Conservation (phyloP, 2,329 filamentous ascomycete genomes). For the Beauveria sp. region DNA sequence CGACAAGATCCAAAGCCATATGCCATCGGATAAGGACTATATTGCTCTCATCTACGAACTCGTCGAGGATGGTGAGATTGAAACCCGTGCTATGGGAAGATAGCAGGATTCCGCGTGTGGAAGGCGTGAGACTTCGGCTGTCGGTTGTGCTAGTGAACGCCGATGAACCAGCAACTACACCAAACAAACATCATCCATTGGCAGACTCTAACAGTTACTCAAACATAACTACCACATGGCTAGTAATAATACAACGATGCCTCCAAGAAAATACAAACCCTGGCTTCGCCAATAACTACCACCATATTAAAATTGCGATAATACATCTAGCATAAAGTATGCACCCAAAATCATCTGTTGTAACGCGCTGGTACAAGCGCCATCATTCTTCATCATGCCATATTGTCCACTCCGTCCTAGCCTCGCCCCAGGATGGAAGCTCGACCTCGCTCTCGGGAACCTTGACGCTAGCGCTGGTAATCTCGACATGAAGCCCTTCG, state of each 20-base stretch:
- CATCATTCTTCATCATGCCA: constrained; percentile 6
- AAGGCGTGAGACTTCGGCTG: no score
- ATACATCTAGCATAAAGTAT: constrained; percentile 6
- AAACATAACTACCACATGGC: constrained; percentile 11
- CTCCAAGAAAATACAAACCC: constrained; percentile 9
- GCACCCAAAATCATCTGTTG: constrained; percentile 7
- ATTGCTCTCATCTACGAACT: no score
- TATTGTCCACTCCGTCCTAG: background rate
- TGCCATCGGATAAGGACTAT: no score
- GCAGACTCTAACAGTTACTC: constrained; percentile 5
- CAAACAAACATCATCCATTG: constrained; percentile 4
- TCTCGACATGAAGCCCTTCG: constrained; percentile 22
- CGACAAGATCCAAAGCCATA: no score
- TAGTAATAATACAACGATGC: constrained; percentile 7
- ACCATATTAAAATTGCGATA: constrained; percentile 10
- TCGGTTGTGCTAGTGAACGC: background rate
- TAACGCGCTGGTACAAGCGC: background rate
- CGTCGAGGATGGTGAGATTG: no score
- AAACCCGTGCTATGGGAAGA: no score
- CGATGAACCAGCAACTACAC: background rate
- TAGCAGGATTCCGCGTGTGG: no score
- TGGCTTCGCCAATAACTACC: constrained; percentile 11
- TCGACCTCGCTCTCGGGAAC: constrained; percentile 18
- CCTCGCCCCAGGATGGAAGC: constrained; percentile 23
- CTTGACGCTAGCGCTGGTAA: constrained; percentile 24